Evolutionary conservation across 257 asterid species (phyloP).

Genomic region (Jaltomata sinuosa): DNA sequence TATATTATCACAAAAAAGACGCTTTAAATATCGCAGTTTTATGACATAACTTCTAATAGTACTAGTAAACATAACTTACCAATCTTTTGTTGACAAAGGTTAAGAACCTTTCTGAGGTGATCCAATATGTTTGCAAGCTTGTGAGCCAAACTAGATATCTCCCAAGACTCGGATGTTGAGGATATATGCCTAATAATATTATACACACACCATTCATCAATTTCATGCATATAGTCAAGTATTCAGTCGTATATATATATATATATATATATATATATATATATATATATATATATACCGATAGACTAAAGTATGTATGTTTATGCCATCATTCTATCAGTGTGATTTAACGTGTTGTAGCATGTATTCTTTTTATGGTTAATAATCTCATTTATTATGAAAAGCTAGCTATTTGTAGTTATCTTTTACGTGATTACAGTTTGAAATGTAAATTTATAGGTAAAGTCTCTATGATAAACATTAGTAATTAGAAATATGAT

Average conservation of each 20-base stretch:
- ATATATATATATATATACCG: too few relatives aligned
- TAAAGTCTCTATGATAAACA: too few relatives aligned
- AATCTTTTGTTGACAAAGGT: constrained; percentile 14
- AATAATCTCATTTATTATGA: too few relatives aligned
- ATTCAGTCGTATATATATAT: neutral
- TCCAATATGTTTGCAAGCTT: constrained; percentile 51
- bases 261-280: too few relatives aligned
- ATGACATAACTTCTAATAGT: neutral
- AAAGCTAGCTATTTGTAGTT: too few relatives aligned
- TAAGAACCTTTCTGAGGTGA: constrained; percentile 28
- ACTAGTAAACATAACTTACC: constrained; percentile 21
- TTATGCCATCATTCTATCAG: too few relatives aligned
- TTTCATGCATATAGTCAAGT: neutral
- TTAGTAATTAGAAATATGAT: too few relatives aligned
- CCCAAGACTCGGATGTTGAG: constrained; percentile 49
- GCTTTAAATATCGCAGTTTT: neutral
- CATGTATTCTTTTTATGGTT: too few relatives aligned
- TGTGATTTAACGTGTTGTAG: too few relatives aligned
- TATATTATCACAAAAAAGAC: neutral
- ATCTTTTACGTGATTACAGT: neutral
- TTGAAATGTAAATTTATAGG: too few relatives aligned
- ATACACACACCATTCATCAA: neutral
- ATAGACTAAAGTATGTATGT: too few relatives aligned
- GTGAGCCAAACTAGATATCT: constrained; percentile 46
- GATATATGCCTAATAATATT: constrained; percentile 26